Evolutionary conservation across 192 early-diverging fungal genomes (phyloP), one percentile per base, ranked within the genome.

Genomic region (Podila verticillata): DNA sequence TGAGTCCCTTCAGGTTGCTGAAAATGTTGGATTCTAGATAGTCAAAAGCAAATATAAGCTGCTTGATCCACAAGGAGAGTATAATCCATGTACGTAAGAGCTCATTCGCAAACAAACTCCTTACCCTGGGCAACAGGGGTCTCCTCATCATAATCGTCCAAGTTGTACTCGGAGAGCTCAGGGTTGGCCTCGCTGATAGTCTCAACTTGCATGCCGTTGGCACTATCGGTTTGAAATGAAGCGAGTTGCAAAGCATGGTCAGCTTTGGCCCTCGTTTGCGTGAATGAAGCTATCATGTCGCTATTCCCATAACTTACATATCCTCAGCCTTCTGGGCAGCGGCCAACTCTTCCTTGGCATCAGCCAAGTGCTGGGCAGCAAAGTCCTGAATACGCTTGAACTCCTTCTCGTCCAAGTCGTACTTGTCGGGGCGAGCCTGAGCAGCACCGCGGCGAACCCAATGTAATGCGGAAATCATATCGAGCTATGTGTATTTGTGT

Each of bases 401-500:
- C 81, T 98, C 97, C 31, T 93, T 92, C 58, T 99, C 96, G 62
- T 92, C 92, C 49, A 99, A 84, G 70, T 93, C 86, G 80, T 92
- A 94, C 61, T 89, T 92, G 31, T 90, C 85, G 28, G 98, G 98
- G 62, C 85, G 74, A 60, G 93, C 87, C 34, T 89, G 87, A n/a
- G 96, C 93, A n/a, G 91, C 96, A 61, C 97, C 98, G 77, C 95
- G 93, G 72, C 92, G 93, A 28, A 99, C 90, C 96, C 97, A 99
- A 47, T 91, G 87, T 73, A 98, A 82, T 47, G 96, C 90, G 12
- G 96, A 95, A 72, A 99, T 97, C 96, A 97, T 97, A 35, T 12
- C 64, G 39, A 24, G 19, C 19, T 34, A 48, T 30, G 35, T 44
- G 4, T 39, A 47, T 32, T 7, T 51, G 19, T 65, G 51, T 19